These are phyloP conservation scores for Neurospora sublineolata DNA, from an alignment of 495 filamentous ascomycete species.

Conservation along the genomic window DNA sequence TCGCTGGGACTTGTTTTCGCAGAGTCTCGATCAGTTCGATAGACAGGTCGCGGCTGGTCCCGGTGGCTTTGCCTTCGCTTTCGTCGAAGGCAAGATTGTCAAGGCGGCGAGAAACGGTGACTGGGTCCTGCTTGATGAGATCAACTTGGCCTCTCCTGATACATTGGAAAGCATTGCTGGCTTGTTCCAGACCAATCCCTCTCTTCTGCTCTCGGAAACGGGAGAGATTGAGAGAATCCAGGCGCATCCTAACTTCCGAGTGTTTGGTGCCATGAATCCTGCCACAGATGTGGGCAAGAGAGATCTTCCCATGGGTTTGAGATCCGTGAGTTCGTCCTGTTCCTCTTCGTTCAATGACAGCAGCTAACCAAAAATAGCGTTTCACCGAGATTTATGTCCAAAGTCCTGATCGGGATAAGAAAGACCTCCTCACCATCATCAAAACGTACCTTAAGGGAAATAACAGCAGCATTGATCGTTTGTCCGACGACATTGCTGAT, in stretches of 20 bases:
- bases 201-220: slow-evolving; percentile 80
- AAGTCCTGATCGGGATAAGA: slow-evolving; percentile 71
- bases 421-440: slow-evolving; percentile 75
- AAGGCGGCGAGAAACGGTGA: slow-evolving; percentile 87
- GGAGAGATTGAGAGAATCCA: slow-evolving; percentile 79
- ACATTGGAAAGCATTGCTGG: slow-evolving; percentile 88
- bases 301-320: slow-evolving; percentile 65
- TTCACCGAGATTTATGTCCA: slow-evolving; percentile 93
- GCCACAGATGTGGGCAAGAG: slow-evolving; percentile 94
- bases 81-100: slow-evolving; percentile 90
- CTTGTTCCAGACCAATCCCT: slow-evolving; percentile 65
- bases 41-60: slow-evolving; percentile 65
- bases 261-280: slow-evolving; percentile 98
- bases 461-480: slow-evolving; percentile 50
- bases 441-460: slow-evolving; percentile 69
- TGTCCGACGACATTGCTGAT: slow-evolving; percentile 63
- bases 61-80: slow-evolving; percentile 83
- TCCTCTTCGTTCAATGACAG: not conserved
- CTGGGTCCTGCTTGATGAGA: slow-evolving; percentile 90
- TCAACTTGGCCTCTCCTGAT: slow-evolving; percentile 90
- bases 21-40: slow-evolving; percentile 68
- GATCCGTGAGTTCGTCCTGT: not conserved
- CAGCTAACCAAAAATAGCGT: slow-evolving; percentile 44
- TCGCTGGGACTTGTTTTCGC: slow-evolving; percentile 70
- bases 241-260: slow-evolving; percentile 85